Conservation (phyloP, 2,329 filamentous ascomycete genomes). For the Botrytis porri region DNA sequence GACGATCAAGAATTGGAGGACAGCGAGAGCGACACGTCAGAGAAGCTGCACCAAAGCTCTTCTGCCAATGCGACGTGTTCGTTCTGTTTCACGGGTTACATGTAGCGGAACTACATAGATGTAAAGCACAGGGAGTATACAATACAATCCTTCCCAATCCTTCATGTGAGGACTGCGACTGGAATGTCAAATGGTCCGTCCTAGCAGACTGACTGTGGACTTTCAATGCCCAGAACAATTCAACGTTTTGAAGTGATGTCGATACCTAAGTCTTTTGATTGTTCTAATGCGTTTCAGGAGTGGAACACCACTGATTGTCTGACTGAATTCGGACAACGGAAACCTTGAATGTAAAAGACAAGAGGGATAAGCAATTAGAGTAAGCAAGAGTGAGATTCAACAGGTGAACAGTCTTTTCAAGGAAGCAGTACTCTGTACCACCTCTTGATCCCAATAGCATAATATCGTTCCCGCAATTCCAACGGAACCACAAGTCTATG, state of each 20-base stretch:
- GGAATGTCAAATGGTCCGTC: neutral
- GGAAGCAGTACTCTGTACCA: neutral
- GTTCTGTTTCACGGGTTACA: neutral
- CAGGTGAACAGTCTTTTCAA: neutral
- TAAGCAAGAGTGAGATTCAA: neutral
- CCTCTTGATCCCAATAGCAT: neutral
- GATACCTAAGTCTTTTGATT: neutral
- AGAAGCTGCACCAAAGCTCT: neutral
- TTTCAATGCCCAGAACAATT: neutral
- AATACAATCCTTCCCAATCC: neutral
- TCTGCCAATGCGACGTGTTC: constrained; percentile 5
- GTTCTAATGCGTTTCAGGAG: neutral
- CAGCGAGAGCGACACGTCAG: constrained; percentile 16
- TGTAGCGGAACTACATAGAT: neutral
- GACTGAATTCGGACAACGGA: neutral
- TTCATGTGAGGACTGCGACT: neutral
- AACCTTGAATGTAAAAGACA: neutral
- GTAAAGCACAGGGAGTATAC: neutral
- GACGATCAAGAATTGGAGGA: constrained; percentile 6
- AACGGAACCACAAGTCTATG: neutral
- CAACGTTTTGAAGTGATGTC: neutral
- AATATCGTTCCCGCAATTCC: neutral
- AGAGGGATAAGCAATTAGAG: neutral
- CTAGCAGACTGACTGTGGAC: neutral
- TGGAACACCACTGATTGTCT: neutral